Conservation (phyloP, 2,329 filamentous ascomycete species). For the Aspergillus melleus region DNA sequence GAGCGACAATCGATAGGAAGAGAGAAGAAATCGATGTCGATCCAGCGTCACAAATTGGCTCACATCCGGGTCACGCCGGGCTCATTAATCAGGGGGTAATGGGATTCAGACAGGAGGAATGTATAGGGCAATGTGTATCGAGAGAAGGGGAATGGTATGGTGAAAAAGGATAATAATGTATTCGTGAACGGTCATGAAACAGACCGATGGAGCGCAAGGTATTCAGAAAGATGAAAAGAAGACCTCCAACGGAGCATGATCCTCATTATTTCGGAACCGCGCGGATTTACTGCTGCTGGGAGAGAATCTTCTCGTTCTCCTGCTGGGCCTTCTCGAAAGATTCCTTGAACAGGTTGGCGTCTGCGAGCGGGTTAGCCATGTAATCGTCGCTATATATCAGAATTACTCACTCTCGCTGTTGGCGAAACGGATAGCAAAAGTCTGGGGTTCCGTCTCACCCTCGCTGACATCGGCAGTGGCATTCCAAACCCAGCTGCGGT, state of each 20-base stretch:
- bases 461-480: slow-evolving; percentile 96
- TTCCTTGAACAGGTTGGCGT: slow-evolving; percentile 97
- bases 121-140: not conserved
- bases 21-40: slow-evolving; percentile 16
- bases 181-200: not conserved
- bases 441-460: slow-evolving; percentile 94
- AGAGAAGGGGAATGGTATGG: not conserved
- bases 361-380: slow-evolving; percentile 48
- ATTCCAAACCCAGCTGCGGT: slow-evolving; percentile 99
- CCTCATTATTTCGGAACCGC: not conserved
- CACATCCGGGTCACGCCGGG: slow-evolving; percentile 17
- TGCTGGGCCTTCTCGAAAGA: slow-evolving; percentile 95
- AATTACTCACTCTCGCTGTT: slow-evolving; percentile 85
- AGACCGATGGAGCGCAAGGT: not conserved
- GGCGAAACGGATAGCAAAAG: slow-evolving; percentile 93
- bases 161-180: slow-evolving; percentile 6
- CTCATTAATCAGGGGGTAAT: slow-evolving; percentile 14
- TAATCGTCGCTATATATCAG: not conserved
- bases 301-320: slow-evolving; percentile 87
- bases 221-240: slow-evolving; percentile 6
- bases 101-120: not conserved
- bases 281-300: slow-evolving; percentile 45
- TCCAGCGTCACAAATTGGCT: slow-evolving; percentile 10
- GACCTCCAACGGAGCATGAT: slow-evolving; percentile 8
- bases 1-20: slow-evolving; percentile 10